Evolutionary conservation across 768 basidiomycete genomes (phyloP), one percentile per base, ranked within the genome.

Genomic region (Mycena leptocephala): DNA sequence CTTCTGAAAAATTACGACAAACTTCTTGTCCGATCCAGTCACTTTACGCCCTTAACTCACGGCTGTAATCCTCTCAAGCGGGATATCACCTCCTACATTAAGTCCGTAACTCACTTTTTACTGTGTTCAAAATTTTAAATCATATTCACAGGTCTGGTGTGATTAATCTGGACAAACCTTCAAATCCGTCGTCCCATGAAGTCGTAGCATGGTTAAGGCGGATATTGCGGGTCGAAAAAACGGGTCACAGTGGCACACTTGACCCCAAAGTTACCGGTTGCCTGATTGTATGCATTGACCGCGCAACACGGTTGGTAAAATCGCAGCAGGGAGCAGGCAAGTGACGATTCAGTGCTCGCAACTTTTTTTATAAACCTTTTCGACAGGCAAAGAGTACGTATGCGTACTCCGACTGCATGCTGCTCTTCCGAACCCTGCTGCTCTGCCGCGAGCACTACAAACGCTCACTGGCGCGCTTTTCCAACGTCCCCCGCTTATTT

Each of bases 261-360:
- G 98, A 99, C 84, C 98, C 98, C 61, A 99, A 99, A 85, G 98
- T 99, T 79, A 99, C 98, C 65, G 98, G 98, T 18, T 99, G 98
- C 86, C 85, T 99, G 79, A 99, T 99, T 82, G 98, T 99, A 51
- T 99, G 98, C 84, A 98, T 99, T 83, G 98, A 99, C 88, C 96
- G 98, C 70, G 98, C 98, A 16, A 99, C 98, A 9, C 91, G 98
- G 80, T 89, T 99, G 37, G 98, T 99, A 35, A 99, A 99, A 87
- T 97, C 96, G 37, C 98, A 99, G 85, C 98, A 99, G 85, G 97
- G 97, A 64, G 98, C 98, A 86, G 97, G 97, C 95, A 72, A 70
- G 91, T 87, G 71, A 37, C 53, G 55, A 61, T 78, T 66, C 74
- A 32, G 33, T 41, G 67, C 13, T 46, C 43, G 22, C 43, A 37